Evolutionary conservation across 805 yeast genomes (phyloP).

Genomic region (Saccharomyces mikatae): DNA sequence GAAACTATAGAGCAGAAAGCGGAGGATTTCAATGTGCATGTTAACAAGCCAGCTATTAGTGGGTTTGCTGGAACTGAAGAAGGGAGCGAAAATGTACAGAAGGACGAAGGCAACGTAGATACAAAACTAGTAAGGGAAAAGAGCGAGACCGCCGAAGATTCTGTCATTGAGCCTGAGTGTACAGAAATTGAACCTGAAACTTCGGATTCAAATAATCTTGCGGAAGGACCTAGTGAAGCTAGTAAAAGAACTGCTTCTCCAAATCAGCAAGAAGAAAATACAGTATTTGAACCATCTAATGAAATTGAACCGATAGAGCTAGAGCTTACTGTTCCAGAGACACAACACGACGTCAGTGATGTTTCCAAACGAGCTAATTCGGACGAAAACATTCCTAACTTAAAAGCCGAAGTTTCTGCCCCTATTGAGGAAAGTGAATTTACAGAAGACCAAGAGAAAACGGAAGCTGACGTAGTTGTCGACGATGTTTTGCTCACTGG

Average conservation of each 20-base stretch:
- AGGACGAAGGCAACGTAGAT: not conserved
- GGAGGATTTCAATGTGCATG: constrained; percentile 3
- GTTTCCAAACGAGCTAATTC: not conserved
- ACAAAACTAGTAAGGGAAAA: not conserved
- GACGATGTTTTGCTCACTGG: not conserved
- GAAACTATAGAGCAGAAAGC: constrained; percentile 3
- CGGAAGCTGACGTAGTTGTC: not conserved
- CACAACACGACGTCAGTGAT: not conserved
- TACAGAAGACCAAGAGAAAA: not conserved
- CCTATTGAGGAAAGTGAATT: not conserved
- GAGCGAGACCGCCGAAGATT: constrained; percentile 1
- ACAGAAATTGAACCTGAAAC: not conserved
- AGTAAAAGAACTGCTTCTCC: not conserved
- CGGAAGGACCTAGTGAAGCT: not conserved
- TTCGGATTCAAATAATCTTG: constrained; percentile 2
- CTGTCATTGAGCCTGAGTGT: not conserved
- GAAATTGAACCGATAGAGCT: constrained; percentile 1
- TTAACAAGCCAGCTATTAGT: constrained; percentile 7
- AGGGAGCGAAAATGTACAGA: constrained; percentile 19
- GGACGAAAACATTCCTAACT: not conserved
- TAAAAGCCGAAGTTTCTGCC: not conserved
- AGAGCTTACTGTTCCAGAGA: not conserved
- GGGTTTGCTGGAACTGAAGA: constrained; percentile 1
- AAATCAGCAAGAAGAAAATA: not conserved
- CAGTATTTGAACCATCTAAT: not conserved